Evolutionary conservation across 2,329 filamentous ascomycete species (phyloP), one percentile per base, ranked within the genome.

Genomic region (Fusarium tanahbumbuense): DNA sequence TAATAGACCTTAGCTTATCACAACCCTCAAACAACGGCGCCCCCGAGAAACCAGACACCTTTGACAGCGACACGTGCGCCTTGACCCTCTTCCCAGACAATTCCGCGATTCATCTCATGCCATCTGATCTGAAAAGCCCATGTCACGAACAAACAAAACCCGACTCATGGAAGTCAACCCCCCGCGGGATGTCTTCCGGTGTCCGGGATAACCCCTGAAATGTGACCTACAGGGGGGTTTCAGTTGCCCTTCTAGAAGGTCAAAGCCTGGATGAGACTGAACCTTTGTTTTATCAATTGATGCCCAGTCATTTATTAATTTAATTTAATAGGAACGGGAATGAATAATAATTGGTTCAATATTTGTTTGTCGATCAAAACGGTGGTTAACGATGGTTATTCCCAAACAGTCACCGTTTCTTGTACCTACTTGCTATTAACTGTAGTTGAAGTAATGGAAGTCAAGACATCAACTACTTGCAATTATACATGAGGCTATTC

Each of bases 201-300:
- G 56, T 63, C 62, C 41, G 40, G 62, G 53, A 44, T 44, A 45
- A 34, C 67, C 72, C 73, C 67, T 70, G 73, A 67, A 22, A 37
- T 34, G 50, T 70, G 64, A 53, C 64, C 52, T 65, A 46, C 68
- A 68, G 55, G 68, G 65, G 59, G 20, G 49, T 44, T n/a, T 55
- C 42, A 28, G 34, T 41, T 30, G 25, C 40, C 55, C 69, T 75
- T 75, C 73, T 75, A 75, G 73, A 75, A 75, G 63, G 63, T 54
- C 50, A 64, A 65, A 67, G 70, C 60, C 42, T 68, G 60, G 71
- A 68, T 37, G 47, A 50, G 34, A 50, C 34, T 37, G 47, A 50
- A 32, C 30, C 30, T n/a, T 50, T 50, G 47, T n/a, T 40, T 52
- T 52, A 59, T 46, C 13, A 16, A 44, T 50, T 67, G 59, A 57